Percentiles rank a stretch among this genome's conserved stretches.
These are phyloP conservation scores for Combretum micranthum DNA, from an alignment of 345 rosid genomes.

Conservation along the genomic window DNA sequence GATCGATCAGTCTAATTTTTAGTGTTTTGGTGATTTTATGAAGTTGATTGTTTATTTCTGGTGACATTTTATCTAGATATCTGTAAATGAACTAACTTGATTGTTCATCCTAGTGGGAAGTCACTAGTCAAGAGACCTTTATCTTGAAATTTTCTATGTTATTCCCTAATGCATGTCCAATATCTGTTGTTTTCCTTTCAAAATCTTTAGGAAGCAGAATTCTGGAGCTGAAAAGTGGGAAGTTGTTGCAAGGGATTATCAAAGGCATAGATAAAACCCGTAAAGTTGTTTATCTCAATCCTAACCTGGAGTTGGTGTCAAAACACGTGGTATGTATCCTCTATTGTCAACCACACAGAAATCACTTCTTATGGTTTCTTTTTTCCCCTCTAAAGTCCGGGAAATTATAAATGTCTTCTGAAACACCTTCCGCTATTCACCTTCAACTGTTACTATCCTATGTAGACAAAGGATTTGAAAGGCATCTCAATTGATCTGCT, in stretches of 20 bases:
- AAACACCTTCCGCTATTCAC: no score
- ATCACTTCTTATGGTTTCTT: neutral
- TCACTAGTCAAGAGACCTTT: no score
- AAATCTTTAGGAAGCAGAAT: constrained; percentile 29
- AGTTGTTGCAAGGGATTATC: constrained; percentile 76
- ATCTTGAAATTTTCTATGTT: no score
- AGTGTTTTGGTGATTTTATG: no score
- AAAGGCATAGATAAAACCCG: constrained; percentile 62
- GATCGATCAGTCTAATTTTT: no score
- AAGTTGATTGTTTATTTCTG: no score
- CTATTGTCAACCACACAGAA: no score
- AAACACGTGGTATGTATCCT: constrained; percentile 60
- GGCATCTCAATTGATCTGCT: constrained; percentile 95
- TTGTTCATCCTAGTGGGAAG: no score
- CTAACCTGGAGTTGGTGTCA: constrained; percentile 60
- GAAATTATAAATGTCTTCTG: no score
- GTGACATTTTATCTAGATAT: no score
- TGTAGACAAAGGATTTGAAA: constrained; percentile 77
- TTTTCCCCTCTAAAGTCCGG: neutral
- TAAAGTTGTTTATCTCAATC: constrained; percentile 62
- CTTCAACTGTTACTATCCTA: constrained; percentile 7
- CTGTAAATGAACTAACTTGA: no score
- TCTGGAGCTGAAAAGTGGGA: constrained; percentile 45
- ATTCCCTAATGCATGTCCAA: neutral
- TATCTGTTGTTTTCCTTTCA: neutral